Evolutionary conservation across 345 rosid species (phyloP).

Genomic region (Syzygium aromaticum): DNA sequence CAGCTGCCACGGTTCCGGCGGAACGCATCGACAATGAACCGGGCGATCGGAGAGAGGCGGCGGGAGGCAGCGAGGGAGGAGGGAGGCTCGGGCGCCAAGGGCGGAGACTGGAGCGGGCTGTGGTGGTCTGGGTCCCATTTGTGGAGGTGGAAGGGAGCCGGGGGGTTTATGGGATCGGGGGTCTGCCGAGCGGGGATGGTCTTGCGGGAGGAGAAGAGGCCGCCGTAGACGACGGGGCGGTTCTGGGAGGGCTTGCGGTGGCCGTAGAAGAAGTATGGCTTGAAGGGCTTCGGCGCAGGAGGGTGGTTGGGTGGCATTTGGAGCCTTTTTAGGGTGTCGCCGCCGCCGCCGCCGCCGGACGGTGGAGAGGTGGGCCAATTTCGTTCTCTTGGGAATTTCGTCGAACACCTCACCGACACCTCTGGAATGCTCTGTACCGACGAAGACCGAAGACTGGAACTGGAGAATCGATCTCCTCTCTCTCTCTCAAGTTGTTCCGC

Average conservation of each 20-base stretch:
- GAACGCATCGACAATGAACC: slow-evolving; percentile 74
- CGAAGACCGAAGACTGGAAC: too few relatives aligned
- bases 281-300: slow-evolving; percentile 12
- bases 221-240: slow-evolving; percentile 74
- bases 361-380: background rate
- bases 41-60: slow-evolving; percentile 72
- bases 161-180: background rate
- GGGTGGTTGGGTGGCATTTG: slow-evolving; percentile 21
- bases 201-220: slow-evolving; percentile 70
- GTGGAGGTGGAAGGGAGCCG: slow-evolving; percentile 36
- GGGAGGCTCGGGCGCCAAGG: slow-evolving; percentile 12
- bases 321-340: background rate
- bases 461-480: too few relatives aligned
- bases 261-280: slow-evolving; percentile 73
- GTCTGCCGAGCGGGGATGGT: slow-evolving; percentile 2
- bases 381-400: too few relatives aligned
- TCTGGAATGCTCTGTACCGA: too few relatives aligned
- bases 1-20: slow-evolving; percentile 45
- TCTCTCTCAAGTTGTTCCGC: too few relatives aligned
- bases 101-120: slow-evolving; percentile 2
- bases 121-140: slow-evolving; percentile 66
- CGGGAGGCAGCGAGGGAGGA: slow-evolving; percentile 25
- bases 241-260: slow-evolving; percentile 81
- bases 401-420: too few relatives aligned
- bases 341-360: background rate